Evolutionary conservation across 164 flowering plant species (phyloP).

Genomic region (Kalanchoe fedtschenkoi): DNA sequence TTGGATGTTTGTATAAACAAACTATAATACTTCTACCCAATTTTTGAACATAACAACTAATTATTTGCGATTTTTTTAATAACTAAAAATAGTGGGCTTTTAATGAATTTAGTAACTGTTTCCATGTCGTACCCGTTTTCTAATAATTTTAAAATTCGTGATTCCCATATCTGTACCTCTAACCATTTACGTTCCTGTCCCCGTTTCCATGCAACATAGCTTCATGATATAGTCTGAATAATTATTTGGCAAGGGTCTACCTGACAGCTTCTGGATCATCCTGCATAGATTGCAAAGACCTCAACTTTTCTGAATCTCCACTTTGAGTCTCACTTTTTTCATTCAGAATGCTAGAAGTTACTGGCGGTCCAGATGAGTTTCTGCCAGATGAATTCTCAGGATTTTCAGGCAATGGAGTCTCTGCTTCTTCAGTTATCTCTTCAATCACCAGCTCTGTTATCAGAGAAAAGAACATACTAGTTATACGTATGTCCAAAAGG

Average conservation of each 20-base stretch:
- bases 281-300: constrained; percentile 34
- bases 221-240: not conserved
- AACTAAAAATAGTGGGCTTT: too few relatives aligned
- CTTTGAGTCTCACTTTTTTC: constrained; percentile 11
- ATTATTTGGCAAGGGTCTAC: constrained; percentile 15
- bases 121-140: too few relatives aligned
- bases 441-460: constrained; percentile 67
- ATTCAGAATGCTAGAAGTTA: constrained; percentile 15
- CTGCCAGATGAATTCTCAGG: constrained; percentile 17
- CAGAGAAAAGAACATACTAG: constrained; percentile 7
- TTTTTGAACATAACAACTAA: too few relatives aligned
- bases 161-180: too few relatives aligned
- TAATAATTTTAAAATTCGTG: too few relatives aligned
- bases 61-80: too few relatives aligned
- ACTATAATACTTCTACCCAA: too few relatives aligned
- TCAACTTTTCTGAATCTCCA: constrained; percentile 21
- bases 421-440: constrained; percentile 72
- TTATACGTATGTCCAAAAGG: not conserved
- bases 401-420: constrained; percentile 18
- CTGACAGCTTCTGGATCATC: constrained; percentile 77
- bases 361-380: constrained; percentile 23
- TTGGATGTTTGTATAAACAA: too few relatives aligned
- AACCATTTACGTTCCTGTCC: too few relatives aligned
- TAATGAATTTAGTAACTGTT: too few relatives aligned
- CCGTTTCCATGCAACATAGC: too few relatives aligned